phyloP scores from a whole-genome alignment of 2,329 filamentous ascomycete genomes.

The Pseudofabraea citricarpa region DNA sequence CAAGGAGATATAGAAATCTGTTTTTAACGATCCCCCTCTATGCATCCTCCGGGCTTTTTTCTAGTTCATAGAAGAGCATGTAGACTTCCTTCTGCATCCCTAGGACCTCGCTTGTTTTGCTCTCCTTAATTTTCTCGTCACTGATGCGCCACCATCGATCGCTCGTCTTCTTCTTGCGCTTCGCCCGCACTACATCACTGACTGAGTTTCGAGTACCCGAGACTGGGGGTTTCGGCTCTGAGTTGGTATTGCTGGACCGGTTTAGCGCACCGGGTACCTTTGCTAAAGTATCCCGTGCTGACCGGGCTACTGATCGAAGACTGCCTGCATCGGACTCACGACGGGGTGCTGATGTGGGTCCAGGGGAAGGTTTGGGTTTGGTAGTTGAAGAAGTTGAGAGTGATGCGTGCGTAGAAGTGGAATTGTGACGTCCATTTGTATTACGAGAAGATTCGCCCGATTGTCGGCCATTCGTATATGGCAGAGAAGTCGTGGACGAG shows the following conservation, averaged over 20 bases:
- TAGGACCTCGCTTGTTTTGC: constrained; percentile 85
- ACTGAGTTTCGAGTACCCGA: constrained; percentile 6
- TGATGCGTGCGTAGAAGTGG: constrained; percentile 8
- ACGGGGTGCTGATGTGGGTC: constrained; percentile 19
- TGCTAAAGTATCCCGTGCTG: constrained; percentile 50
- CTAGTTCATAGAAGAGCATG: constrained; percentile 90
- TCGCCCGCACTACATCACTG: constrained; percentile 26
- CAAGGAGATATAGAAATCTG: too few species aligned
- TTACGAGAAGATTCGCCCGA: constrained; percentile 10
- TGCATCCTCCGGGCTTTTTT: constrained; percentile 16
- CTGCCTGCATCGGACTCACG: constrained; percentile 44
- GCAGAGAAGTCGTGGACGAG: constrained; percentile 20
- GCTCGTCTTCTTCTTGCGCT: constrained; percentile 54
- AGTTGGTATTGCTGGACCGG: constrained; percentile 9
- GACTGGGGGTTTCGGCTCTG: constrained; percentile 2
- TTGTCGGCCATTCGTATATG: constrained; percentile 11
- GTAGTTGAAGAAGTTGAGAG: constrained; percentile 8
- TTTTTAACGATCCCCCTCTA: too few species aligned
- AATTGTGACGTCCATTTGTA: constrained; percentile 5
- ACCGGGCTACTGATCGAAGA: constrained; percentile 51
- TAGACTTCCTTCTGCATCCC: constrained; percentile 96
- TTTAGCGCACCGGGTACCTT: constrained; percentile 14
- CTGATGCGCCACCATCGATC: constrained; percentile 97
- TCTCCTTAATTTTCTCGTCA: constrained; percentile 93
- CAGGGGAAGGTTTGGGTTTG: constrained; percentile 10